These are phyloP conservation scores for Phoma sp. DNA, from an alignment of 2,329 filamentous ascomycete species.

Conservation along the genomic window DNA sequence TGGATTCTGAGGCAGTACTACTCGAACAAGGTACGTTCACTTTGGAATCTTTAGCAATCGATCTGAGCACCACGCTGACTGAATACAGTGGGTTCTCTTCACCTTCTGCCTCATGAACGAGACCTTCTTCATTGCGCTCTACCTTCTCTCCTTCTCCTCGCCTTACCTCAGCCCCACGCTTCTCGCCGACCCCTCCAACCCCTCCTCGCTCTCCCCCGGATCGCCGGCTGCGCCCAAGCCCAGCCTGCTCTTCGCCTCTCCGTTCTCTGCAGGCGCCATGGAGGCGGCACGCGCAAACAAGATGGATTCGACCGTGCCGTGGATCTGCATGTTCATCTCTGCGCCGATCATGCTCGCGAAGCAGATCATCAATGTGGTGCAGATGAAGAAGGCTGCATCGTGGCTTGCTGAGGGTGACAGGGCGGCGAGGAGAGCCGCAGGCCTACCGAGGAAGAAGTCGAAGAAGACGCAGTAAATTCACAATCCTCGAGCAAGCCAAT, in stretches of 20 bases:
- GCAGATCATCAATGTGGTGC: conserved; percentile 92
- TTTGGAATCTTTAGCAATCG: neutral
- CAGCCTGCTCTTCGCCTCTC: conserved; percentile 80
- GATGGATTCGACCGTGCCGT: conserved; percentile 67
- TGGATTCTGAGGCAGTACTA: conserved; percentile 95
- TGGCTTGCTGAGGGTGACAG: conserved; percentile 94
- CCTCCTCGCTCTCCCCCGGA: conserved; percentile 63
- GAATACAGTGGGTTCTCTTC: conserved; percentile 81
- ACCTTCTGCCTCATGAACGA: conserved; percentile 90
- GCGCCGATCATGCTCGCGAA: conserved; percentile 89
- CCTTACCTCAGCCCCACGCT: conserved; percentile 88
- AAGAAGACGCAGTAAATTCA: conserved; percentile 36
- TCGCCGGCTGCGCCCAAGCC: conserved; percentile 74
- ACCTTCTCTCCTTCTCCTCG: conserved; percentile 95
- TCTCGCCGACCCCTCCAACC: conserved; percentile 66
- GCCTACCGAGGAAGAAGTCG: conserved; percentile 46
- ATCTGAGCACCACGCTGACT: conserved; percentile 20
- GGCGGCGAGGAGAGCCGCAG: conserved; percentile 61
- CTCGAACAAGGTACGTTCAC: conserved; percentile 80
- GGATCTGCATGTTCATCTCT: conserved; percentile 81
- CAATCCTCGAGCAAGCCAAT: neutral
- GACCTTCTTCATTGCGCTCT: conserved; percentile 96
- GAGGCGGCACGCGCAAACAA: conserved; percentile 94
- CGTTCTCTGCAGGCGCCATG: conserved; percentile 90
- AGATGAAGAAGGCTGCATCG: conserved; percentile 90